Conservation (phyloP, 257 asterid genomes). For the Cordia subcordata region DNA sequence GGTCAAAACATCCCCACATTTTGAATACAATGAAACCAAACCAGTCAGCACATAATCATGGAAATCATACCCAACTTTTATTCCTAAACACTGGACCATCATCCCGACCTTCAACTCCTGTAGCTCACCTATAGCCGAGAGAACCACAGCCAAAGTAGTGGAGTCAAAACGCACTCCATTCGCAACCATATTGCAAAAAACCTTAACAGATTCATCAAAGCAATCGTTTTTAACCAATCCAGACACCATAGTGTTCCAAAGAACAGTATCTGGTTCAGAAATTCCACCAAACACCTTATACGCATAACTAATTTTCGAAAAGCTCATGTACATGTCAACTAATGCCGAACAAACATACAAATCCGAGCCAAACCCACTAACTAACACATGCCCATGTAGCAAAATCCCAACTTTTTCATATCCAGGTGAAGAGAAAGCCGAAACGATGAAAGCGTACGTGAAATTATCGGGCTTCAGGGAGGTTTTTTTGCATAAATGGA, state of each 20-base stretch:
- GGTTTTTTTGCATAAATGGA: slow-evolving; percentile 33
- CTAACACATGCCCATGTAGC: slow-evolving; percentile 71
- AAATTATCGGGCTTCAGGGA: slow-evolving; percentile 63
- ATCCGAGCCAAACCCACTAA: slow-evolving; percentile 60
- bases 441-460: slow-evolving; percentile 53
- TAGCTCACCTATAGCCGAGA: slow-evolving; percentile 67
- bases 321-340: slow-evolving; percentile 48
- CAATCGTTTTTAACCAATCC: slow-evolving; percentile 69
- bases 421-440: slow-evolving; percentile 37
- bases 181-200: slow-evolving; percentile 41
- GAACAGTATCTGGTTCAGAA: slow-evolving; percentile 60
- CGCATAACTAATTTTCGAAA: slow-evolving; percentile 41
- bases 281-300: slow-evolving; percentile 74
- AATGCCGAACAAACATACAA: slow-evolving; percentile 83
- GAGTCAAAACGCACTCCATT: slow-evolving; percentile 46
- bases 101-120: slow-evolving; percentile 60
- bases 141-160: slow-evolving; percentile 66
- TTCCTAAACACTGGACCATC: slow-evolving; percentile 65
- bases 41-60: slow-evolving; percentile 73
- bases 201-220: slow-evolving; percentile 38
- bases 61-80: slow-evolving; percentile 57
- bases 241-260: slow-evolving; percentile 79
- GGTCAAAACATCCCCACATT: slow-evolving; percentile 59
- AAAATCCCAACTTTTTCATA: slow-evolving; percentile 38
- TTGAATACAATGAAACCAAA: slow-evolving; percentile 66